Percentiles rank a stretch among this genome's conserved stretches.
Conservation (phyloP, 2,329 filamentous ascomycete genomes). For the Chaetothyriales sp. region DNA sequence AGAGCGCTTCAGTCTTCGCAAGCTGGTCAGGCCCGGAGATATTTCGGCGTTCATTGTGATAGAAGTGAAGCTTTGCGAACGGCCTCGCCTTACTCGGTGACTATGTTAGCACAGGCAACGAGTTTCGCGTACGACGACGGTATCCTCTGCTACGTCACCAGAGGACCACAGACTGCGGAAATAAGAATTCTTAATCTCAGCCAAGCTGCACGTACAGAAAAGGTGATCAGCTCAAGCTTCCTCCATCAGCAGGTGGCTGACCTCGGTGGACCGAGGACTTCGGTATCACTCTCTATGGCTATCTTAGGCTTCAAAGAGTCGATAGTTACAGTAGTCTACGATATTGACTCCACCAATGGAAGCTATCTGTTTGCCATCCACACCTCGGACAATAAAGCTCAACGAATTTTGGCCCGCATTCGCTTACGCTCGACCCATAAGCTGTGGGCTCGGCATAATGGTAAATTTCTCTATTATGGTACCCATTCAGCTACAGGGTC, state of each 20-base stretch:
- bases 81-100: slow-evolving; percentile 49
- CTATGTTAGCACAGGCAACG: slow-evolving; percentile 46
- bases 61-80: slow-evolving; percentile 23
- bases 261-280: neutral
- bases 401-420: slow-evolving; percentile 29
- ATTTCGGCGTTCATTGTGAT: neutral
- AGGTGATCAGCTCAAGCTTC: slow-evolving; percentile 41
- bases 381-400: slow-evolving; percentile 19
- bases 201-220: slow-evolving; percentile 34
- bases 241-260: slow-evolving; percentile 24
- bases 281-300: slow-evolving; percentile 19
- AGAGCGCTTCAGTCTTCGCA: neutral
- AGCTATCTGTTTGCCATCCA: slow-evolving; percentile 44
- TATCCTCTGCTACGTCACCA: slow-evolving; percentile 48
- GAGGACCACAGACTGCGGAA: slow-evolving; percentile 23
- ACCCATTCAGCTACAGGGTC: slow-evolving; percentile 43
- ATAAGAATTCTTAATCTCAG: slow-evolving; percentile 50
- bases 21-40: neutral
- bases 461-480: slow-evolving; percentile 50
- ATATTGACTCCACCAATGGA: slow-evolving; percentile 6
- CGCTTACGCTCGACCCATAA: slow-evolving; percentile 37
- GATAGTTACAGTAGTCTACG: no score
- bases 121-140: slow-evolving; percentile 51
- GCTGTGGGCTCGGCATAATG: slow-evolving; percentile 55
- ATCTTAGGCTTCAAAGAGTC: slow-evolving; percentile 24